Conservation (phyloP, 805 yeast species). For the Wickerhamomyces bisporus region DNA sequence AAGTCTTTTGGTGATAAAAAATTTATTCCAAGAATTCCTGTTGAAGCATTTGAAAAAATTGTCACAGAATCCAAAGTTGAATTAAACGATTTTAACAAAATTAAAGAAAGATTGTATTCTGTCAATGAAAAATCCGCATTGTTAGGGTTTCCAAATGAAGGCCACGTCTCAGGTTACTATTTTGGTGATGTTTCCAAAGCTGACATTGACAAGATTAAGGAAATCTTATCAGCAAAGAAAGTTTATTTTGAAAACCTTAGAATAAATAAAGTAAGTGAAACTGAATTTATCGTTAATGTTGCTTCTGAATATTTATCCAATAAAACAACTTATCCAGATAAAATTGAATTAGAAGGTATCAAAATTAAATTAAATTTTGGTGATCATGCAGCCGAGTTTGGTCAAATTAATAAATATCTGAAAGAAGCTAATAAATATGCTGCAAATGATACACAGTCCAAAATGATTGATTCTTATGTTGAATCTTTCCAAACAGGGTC, state of each 20-base stretch:
- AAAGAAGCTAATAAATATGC: constrained; percentile 53
- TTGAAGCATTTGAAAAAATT: constrained; percentile 43
- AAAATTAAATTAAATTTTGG: constrained; percentile 60
- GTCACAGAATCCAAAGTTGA: constrained; percentile 35
- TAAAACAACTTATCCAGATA: constrained; percentile 49
- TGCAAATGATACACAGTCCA: constrained; percentile 67
- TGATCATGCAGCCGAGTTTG: constrained; percentile 67
- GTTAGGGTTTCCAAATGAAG: constrained; percentile 74
- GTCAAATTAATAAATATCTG: constrained; percentile 49
- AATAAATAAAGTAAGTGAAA: constrained; percentile 48
- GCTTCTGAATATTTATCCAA: constrained; percentile 58
- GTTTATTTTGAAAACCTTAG: constrained; percentile 80
- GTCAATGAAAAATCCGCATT: constrained; percentile 42
- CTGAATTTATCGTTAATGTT: constrained; percentile 53
- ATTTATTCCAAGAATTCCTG: constrained; percentile 62
- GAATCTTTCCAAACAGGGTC: constrained; percentile 76
- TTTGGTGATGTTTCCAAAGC: constrained; percentile 45
- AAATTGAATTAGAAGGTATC: constrained; percentile 34
- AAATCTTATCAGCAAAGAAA: constrained; percentile 55
- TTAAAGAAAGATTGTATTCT: constrained; percentile 46
- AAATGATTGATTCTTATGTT: constrained; percentile 62
- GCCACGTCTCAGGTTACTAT: constrained; percentile 74
- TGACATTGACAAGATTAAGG: constrained; percentile 64
- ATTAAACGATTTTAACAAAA: constrained; percentile 28
- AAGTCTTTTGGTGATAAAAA: constrained; percentile 88